Base-by-base conservation (phyloP, 495 filamentous ascomycete genomes). In the Copromyces sp. region DNA sequence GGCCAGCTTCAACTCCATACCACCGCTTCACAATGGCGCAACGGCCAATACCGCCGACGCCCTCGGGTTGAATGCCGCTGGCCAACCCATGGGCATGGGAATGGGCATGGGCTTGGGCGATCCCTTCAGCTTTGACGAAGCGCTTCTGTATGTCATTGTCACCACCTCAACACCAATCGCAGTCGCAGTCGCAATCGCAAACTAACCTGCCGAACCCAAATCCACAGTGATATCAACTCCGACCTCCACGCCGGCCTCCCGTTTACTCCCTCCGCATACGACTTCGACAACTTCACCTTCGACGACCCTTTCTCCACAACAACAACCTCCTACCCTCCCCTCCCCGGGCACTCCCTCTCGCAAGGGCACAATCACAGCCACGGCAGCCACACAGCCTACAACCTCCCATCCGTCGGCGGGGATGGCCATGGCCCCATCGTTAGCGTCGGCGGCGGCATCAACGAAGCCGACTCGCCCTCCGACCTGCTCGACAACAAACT, bases 271-370 rank as follows among this genome's bases (percentile, higher is more conserved):
- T 72, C 74, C 8, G 80, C 82, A n/a, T 87, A 87, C 81, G 82
- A 88, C 75, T 86, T 86, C 75, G 86, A 88, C 47, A 80, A 81
- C 75, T 87, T 86, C 75, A 88, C 87, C 38, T 92, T 92, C 76
- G 90, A 92, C 77, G 90, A 92, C 72, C 87, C 90, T 12, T 92
- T 92, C 78, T 88, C 53, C 53, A 17, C 53, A 12, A 35, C 45
- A 7, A 53, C 53, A 35, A 35, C 87, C 70, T 86, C 87, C 70
- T 86, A 85, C 74, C 76, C 79, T 20, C 74, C 83, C 7, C 78
- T 81, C 44, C 82, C 86, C 39, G 91, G 41, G 68, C 75, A 17
- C 40, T 61, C 35, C 3, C 35, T 3, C 35, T 37, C 39, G 24
- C 69, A 71, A 42, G 44, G 40, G 37, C 41, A 61, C 17, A 69